phyloP scores from a whole-genome alignment of 2,329 filamentous ascomycete genomes.

The Pezicula rhizophila region DNA sequence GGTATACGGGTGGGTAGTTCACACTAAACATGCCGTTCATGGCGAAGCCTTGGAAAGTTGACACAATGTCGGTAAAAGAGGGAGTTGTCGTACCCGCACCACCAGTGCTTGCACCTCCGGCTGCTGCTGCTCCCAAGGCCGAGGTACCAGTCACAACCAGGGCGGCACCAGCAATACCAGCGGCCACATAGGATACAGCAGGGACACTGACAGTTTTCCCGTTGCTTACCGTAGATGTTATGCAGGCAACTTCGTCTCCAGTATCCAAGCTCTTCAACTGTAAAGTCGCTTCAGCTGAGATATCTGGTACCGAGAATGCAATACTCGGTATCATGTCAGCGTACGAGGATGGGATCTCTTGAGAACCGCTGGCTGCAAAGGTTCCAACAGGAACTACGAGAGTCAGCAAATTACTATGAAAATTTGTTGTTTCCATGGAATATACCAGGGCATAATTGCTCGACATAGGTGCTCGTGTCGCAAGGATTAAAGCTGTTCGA shows the following conservation, averaged over 20 bases:
- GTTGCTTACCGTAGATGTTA: conserved; percentile 76
- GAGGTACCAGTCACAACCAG: conserved; percentile 67
- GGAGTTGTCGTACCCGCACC: conserved; percentile 67
- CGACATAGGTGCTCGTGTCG: conserved; percentile 56
- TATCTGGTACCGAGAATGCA: conserved; percentile 84
- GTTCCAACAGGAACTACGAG: conserved; percentile 61
- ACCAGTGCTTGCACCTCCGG: conserved; percentile 39
- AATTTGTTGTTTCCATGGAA: conserved; percentile 7
- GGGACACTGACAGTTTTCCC: conserved; percentile 74
- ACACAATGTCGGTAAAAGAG: conserved; percentile 77
- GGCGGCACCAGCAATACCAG: conserved; percentile 78
- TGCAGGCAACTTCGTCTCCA: conserved; percentile 67
- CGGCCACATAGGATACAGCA: conserved; percentile 77
- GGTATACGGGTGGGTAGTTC: conserved; percentile 79
- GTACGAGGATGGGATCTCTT: conserved; percentile 66
- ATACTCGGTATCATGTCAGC: conserved; percentile 76
- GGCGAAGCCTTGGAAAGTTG: conserved; percentile 89
- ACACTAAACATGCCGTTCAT: conserved; percentile 96
- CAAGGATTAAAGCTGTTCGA: conserved; percentile 80
- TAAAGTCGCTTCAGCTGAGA: conserved; percentile 78
- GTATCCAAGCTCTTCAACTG: conserved; percentile 59
- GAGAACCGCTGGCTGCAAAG: conserved; percentile 68
- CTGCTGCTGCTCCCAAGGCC: conserved; percentile 56
- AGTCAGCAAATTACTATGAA: conserved; percentile 13
- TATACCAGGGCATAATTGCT: conserved; percentile 75